Base-by-base conservation (phyloP, 495 filamentous ascomycete species). In the Talaromyces liani region DNA sequence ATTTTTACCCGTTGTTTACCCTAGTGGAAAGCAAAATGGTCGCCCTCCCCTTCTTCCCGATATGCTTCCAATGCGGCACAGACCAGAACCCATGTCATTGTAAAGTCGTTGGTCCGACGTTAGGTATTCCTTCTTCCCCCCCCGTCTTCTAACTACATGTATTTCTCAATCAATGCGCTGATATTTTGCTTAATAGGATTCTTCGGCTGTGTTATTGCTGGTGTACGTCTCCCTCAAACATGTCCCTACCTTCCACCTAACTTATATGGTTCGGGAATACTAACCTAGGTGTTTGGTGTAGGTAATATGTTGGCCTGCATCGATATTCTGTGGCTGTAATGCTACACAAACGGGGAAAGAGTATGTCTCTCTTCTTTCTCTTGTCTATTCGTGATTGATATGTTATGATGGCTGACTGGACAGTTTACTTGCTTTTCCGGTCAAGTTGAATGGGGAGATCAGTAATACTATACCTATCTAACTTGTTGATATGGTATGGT, bases 41-140 rank as follows among this genome's bases (percentile, higher is more conserved):
- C 62, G 29, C n/a, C 62, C 25, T 63, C 27, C 62, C 62, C 53
- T 34, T 58, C 68, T 75, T 82, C 63, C 81, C 81, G 1, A 74
- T 83, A 66, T 83, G 81, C 65, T 80, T 83, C 70, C 81, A 83
- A 69, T 82, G 80, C 67, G 80, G 80, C 41, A 83, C 81, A 2
- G 80, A 82, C 63, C 82, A 86, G 70, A 87, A 87, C 64, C 84
- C 84, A 1, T 86, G 85, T 62, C 83, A 79, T 59, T 86, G 83
- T 71, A 86, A 86, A 65, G 80, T 87, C 14, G 79, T 87, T 25
- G 84, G 85, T 9, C 85, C 85, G 25, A 85, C 84, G 1, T 63
- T 86, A 24, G 83, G 83, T 77, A 74, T 6, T 2, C 4, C 29
- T 31, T 6, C 6, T 7, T 6, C 29, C 29, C 27, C 27, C 27